phyloP scores from a whole-genome alignment of 306 rosid genomes.

The Dryas alaskensis region DNA sequence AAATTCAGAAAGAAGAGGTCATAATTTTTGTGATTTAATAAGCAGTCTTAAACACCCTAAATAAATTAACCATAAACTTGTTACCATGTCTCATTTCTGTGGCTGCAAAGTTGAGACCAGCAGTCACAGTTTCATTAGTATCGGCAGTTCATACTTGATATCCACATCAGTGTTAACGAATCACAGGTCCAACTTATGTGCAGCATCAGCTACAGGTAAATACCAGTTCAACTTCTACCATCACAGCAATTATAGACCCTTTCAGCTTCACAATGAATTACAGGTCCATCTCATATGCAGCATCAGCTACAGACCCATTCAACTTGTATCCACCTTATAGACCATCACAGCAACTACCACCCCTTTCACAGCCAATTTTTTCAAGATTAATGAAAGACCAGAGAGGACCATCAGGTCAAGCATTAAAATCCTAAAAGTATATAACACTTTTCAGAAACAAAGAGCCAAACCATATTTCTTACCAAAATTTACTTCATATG shows the following conservation, averaged over 20 bases:
- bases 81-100: conserved; percentile 39
- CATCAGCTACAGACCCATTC: conserved; percentile 50
- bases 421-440: conserved; percentile 33
- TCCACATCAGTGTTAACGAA: conserved; percentile 39
- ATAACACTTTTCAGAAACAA: conserved; percentile 35
- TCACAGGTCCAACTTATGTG: conserved; percentile 48
- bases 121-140: conserved; percentile 35
- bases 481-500: conserved; percentile 52
- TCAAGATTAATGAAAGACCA: conserved; percentile 22
- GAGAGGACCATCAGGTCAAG: conserved; percentile 38
- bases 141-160: conserved; percentile 34
- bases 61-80: conserved; percentile 28
- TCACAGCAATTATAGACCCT: conserved; percentile 4
- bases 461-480: conserved; percentile 44
- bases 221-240: background rate
- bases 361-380: conserved; percentile 29
- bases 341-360: conserved; percentile 47
- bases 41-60: conserved; percentile 25
- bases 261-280: background rate
- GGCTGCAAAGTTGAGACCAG: conserved; percentile 34
- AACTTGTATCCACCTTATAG: conserved; percentile 27
- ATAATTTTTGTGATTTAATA: conserved; percentile 27
- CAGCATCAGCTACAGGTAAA: conserved; percentile 8
- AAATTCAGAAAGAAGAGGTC: conserved; percentile 49
- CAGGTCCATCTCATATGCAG: conserved; percentile 17